Conservation (phyloP, 345 rosid genomes). For the Moringa oleifera region DNA sequence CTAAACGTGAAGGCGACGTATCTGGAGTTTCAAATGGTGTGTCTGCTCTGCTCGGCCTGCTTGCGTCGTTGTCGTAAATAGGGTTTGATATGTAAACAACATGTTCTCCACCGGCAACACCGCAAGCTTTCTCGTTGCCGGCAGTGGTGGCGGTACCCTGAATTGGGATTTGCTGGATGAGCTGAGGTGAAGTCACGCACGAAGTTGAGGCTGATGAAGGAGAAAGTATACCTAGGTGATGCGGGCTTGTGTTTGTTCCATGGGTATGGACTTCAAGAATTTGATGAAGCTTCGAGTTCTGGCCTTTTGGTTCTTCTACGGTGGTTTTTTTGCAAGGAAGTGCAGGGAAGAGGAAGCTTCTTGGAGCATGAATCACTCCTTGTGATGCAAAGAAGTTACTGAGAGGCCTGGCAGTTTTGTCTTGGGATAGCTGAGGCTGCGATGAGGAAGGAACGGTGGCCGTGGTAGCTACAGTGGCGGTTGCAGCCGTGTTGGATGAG, state of each 20-base stretch:
- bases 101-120: constrained; percentile 22
- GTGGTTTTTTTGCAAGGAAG: constrained; percentile 18
- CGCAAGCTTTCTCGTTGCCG: constrained; percentile 13
- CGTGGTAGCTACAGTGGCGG: constrained; percentile 18
- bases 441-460: constrained; percentile 17
- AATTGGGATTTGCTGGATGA: constrained; percentile 24
- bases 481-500: constrained; percentile 18
- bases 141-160: constrained; percentile 4
- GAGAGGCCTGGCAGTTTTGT: constrained; percentile 29
- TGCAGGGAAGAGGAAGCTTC: constrained; percentile 42
- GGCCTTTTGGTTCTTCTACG: constrained; percentile 10
- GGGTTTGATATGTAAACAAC: constrained; percentile 85
- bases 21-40: constrained; percentile 83
- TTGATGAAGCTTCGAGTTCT: constrained; percentile 15
- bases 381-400: constrained; percentile 47
- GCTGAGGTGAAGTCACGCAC: constrained; percentile 20
- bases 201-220: constrained; percentile 24
- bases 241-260: constrained; percentile 26
- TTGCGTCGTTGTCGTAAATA: constrained; percentile 45
- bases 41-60: constrained; percentile 22
- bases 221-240: constrained; percentile 28
- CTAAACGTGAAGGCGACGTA: constrained; percentile 70
- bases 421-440: constrained; percentile 17
- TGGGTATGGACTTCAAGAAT: constrained; percentile 21
- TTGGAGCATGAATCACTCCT: constrained; percentile 66